Base-by-base conservation (phyloP, 1,284 basidiomycete species). In the Ustilago lituana region DNA sequence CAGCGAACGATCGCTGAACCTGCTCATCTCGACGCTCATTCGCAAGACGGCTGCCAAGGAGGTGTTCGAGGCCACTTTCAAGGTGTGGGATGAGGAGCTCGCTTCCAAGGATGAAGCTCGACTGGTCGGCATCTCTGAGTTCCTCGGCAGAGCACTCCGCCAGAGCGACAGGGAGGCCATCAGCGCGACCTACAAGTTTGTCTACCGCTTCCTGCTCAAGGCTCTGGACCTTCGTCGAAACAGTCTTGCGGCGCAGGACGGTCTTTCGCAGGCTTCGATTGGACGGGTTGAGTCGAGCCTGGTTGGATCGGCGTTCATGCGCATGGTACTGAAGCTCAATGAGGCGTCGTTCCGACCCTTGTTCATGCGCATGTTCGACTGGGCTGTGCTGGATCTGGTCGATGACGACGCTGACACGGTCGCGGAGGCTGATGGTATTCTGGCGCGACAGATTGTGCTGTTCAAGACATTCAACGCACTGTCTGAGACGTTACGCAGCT, bases 351-450 rank as follows among this genome's bases (percentile, higher is more conserved):
- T 99, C 89, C 89, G 89, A 72, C 95, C 95, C 2, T 84, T 98
- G 17, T 96, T 97, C 86, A 88, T 94, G 61, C 89, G 90, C 63
- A 84, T 94, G 69, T 94, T 92, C 79, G 95, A 99, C 82, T 99
- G 96, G 95, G 93, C 93, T 0, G 94, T 94, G 9, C 82, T 86
- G 46, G 86, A 86, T 51, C 80, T 85, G 19, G 70, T 82, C 67
- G 86, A 85, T 6, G 69, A 63, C 33, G 66, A 71, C n/a, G 68
- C 37, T 9, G 52, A 27, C 24, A 47, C 23, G 44, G 29, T 39
- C 7, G 41, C 33, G 19, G 60, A 61, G 15, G 61, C 58, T 5
- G 51, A 41, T 1, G 75, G 66, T 6, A 58, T 61, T 36, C 84
- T 23, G 62, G 82, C 36, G 9, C 59, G 80, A 19, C 62, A 70